A percentile compares a stretch with the other conserved stretches of the same genome.
phyloP scores from a whole-genome alignment of 78 protist species.

The Goniomonas avonlea region DNA sequence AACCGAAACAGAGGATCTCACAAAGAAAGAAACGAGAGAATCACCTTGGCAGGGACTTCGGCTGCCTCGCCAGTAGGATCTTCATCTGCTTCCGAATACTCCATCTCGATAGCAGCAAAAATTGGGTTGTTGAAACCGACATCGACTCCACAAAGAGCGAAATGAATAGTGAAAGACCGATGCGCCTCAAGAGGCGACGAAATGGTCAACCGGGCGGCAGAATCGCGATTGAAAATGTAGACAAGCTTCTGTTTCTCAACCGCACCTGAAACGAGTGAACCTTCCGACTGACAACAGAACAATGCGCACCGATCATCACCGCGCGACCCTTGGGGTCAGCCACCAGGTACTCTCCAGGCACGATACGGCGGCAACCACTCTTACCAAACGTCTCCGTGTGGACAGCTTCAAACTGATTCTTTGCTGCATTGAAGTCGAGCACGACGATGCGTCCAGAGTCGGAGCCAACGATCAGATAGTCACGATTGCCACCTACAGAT shows the following conservation, averaged over 20 bases:
- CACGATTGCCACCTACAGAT: conserved; percentile 49
- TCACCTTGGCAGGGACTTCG: conserved; percentile 38
- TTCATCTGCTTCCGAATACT: conserved; percentile 55
- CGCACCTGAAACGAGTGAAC: conserved; percentile 61
- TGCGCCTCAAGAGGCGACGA: conserved; percentile 96
- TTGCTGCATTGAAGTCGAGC: conserved; percentile 62
- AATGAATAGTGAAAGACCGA: conserved; percentile 64
- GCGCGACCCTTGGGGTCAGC: conserved; percentile 95
- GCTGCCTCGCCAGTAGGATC: conserved; percentile 44
- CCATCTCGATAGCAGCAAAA: conserved; percentile 90
- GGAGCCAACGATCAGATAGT: conserved; percentile 84
- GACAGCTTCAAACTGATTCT: conserved; percentile 54
- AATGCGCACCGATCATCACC: conserved; percentile 77
- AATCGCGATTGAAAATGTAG: conserved; percentile 85
- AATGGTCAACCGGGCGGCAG: conserved; percentile 57
- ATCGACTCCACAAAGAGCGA: conserved; percentile 79
- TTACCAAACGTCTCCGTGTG: conserved; percentile 91
- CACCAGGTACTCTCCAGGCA: conserved; percentile 90
- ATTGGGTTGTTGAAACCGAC: conserved; percentile 95
- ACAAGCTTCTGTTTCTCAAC: conserved; percentile 93
- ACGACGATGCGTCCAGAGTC: conserved; percentile 84
- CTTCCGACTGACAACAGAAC: neutral
- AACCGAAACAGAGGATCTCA: neutral
- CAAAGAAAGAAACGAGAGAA: too few relatives aligned
- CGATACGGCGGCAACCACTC: conserved; percentile 84